Base-by-base conservation (phyloP, 164 flowering plant species). In the Dillenia suffruticosa region DNA sequence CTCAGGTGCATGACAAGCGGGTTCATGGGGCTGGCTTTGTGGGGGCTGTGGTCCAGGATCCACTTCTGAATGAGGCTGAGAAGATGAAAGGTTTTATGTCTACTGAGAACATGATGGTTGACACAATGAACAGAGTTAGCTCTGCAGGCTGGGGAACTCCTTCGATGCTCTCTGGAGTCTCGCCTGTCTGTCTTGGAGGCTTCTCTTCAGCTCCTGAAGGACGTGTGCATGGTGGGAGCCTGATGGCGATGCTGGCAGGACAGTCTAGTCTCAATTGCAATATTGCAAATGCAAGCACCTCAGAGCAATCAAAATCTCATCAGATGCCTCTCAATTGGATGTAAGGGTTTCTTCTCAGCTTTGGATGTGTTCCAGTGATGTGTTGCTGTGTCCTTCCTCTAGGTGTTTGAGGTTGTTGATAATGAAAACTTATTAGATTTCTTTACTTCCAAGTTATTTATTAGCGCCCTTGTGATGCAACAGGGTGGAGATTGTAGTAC, bases 21-120 rank as follows among this genome's bases (percentile, higher is more conserved):
- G 96, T 93, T n/a, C 97, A 93, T 75, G 98, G 98, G 10, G 98
- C 87, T 56, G 81, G 77, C 50, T 84, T 88, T n/a, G 11, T 86
- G 62, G 90, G 87, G 14, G 67, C 76, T 56, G 58, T 71, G 8
- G 60, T 66, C 44, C 81, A 63, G 15, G 82, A 74, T 17, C 74
- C 80, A 44, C 56, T 70, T 12, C 56, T 58, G 58, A 49, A 62
- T 54, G 58, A 59, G 46, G 57, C 63, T 17, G 82, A 72, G 57
- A 77, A 65, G 64, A 59, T 68, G 75, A 75, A 76, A 55, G 80
- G 61, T 46, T 63, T 53, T 9, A 22, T 67, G 44, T 57, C 53
- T 53, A 59, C 62, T 17, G 86, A 82, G 17, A 79, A 72, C 57
- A 82, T 81, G 87, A 70, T 59, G 56, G 71, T 74, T 49, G 85